phyloP scores from a whole-genome alignment of 1,284 basidiomycete species.

The Cryptococcus sp. region DNA sequence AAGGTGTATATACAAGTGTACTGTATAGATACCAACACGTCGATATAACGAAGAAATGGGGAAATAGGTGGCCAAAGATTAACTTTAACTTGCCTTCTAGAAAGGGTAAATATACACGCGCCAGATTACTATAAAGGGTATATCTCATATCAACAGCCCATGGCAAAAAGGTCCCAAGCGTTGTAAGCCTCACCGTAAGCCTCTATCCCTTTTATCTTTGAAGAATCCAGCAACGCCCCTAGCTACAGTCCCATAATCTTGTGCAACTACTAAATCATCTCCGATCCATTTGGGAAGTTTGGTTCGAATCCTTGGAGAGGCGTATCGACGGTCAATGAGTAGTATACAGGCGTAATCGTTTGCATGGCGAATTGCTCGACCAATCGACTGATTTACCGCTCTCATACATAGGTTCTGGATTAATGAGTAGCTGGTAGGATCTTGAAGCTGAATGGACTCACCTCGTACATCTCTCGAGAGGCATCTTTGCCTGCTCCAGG shows the following conservation, averaged over 20 bases:
- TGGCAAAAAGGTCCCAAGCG: too few relatives aligned
- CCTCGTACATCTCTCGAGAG: constrained; percentile 74
- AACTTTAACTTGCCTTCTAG: too few relatives aligned
- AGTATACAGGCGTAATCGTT: constrained; percentile 78
- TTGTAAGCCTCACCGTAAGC: not conserved
- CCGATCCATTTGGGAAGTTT: constrained; percentile 89
- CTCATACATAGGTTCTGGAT: constrained; percentile 85
- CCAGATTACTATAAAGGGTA: not conserved
- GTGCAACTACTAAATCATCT: constrained; percentile 57
- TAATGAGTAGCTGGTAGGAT: not conserved
- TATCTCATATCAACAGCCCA: too few relatives aligned
- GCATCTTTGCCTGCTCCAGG: constrained; percentile 61
- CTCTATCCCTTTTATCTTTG: constrained; percentile 45
- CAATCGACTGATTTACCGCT: constrained; percentile 94
- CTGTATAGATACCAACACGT: too few relatives aligned
- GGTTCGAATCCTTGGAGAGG: constrained; percentile 58
- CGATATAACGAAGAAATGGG: too few relatives aligned
- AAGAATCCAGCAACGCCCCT: constrained; percentile 68
- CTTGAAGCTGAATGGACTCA: constrained; percentile 9
- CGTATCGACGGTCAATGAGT: constrained; percentile 78
- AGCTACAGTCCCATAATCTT: constrained; percentile 70
- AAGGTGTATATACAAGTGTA: too few relatives aligned
- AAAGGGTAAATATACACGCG: not conserved
- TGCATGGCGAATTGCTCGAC: constrained; percentile 81
- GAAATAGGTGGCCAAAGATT: too few relatives aligned